A percentile compares a stretch with the other conserved stretches of the same genome.
Conservation (phyloP, 2,329 filamentous ascomycete species). For the Phyllachora maydis region DNA sequence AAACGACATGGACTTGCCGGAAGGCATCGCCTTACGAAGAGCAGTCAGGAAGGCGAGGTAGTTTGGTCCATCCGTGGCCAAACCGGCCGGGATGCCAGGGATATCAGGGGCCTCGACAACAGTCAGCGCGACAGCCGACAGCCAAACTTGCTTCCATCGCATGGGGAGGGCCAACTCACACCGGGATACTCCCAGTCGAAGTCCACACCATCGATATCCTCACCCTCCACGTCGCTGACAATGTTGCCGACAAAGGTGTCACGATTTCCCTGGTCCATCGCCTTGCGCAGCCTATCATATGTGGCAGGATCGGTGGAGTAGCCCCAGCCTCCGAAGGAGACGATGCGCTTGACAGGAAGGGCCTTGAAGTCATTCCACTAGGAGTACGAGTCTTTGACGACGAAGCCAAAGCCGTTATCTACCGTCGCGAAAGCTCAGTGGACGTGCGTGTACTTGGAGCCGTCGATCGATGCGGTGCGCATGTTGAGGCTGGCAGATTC, state of each 20-base stretch:
- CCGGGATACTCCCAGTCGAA: conserved; percentile 23
- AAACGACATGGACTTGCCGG: conserved; percentile 4
- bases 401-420: background rate
- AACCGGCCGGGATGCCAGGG: conserved; percentile 11
- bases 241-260: conserved; percentile 1
- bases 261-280: conserved; percentile 1
- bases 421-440: conserved; percentile 14
- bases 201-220: conserved; percentile 8
- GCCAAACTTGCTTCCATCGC: too few species aligned
- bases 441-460: conserved; percentile 7
- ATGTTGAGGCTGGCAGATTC: too few species aligned
- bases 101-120: conserved; percentile 9
- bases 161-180: background rate
- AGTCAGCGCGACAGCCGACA: background rate
- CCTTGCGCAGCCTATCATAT: conserved; percentile 3
- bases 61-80: conserved; percentile 8
- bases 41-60: conserved; percentile 12
- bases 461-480: too few species aligned
- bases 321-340: conserved; percentile 6
- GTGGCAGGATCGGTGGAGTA: conserved; percentile 1
- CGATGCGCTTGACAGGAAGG: conserved; percentile 4
- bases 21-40: conserved; percentile 3
- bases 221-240: conserved; percentile 4
- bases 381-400: background rate
- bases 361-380: conserved; percentile 1